Evolutionary conservation across 2,329 filamentous ascomycete genomes (phyloP).

Genomic region (Fusarium devonianum): DNA sequence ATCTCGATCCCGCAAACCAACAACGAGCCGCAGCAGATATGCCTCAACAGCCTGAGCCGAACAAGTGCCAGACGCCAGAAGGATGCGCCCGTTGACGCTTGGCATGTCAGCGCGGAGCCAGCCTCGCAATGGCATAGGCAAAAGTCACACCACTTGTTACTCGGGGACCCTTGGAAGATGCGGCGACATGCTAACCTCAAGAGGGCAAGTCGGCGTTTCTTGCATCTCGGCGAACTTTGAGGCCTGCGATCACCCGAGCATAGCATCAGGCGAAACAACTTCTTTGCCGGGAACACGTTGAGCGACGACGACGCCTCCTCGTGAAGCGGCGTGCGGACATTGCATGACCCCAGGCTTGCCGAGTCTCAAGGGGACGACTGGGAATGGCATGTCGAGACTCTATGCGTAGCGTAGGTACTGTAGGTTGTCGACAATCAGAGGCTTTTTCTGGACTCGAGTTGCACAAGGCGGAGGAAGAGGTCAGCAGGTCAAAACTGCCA

Average conservation of each 20-base stretch:
- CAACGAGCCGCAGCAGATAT: constrained; percentile 1
- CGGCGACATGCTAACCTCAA: constrained; percentile 33
- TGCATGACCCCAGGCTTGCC: too few species aligned
- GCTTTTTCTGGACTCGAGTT: background rate
- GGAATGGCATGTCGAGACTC: constrained; percentile 6
- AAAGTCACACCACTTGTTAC: constrained; percentile 39
- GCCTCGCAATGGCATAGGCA: constrained; percentile 39
- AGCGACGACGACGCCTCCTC: constrained; percentile 10
- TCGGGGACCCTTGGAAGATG: constrained; percentile 25
- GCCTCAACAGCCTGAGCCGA: background rate
- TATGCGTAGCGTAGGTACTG: too few species aligned
- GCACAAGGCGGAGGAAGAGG: constrained; percentile 10
- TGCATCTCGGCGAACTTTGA: constrained; percentile 37
- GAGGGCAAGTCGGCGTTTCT: constrained; percentile 35
- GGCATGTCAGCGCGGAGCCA: constrained; percentile 26
- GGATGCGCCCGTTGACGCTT: constrained; percentile 12
- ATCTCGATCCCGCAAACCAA: constrained; percentile 1
- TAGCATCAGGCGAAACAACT: background rate
- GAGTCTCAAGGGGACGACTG: too few species aligned
- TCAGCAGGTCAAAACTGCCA: constrained; percentile 30
- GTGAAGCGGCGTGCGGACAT: constrained; percentile 19
- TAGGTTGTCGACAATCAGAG: too few species aligned
- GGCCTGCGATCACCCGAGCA: constrained; percentile 35
- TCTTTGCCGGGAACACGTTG: constrained; percentile 20
- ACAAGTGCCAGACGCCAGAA: constrained; percentile 10